Base-by-base conservation (phyloP, 495 filamentous ascomycete species). In the Bombardia bombarda region DNA sequence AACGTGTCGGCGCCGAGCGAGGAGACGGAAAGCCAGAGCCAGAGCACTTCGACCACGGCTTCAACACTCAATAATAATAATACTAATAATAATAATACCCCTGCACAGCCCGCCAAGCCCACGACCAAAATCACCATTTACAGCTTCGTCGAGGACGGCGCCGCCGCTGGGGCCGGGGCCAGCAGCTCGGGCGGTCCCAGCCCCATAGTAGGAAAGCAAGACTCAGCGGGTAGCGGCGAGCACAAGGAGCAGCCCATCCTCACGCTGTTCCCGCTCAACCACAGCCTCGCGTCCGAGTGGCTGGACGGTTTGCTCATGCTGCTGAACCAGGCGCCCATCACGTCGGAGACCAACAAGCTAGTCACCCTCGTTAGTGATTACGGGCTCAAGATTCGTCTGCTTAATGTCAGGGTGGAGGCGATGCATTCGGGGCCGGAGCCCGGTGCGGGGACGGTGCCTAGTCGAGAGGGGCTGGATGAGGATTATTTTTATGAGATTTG, bases 221-320 rank as follows among this genome's bases (percentile, higher is more conserved):
- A 33, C 32, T 6, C 33, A 37, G 39, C 42, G 47, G 63, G 43
- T 41, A 44, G 43, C 3, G 55, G 34, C 13, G 58, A 72, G 24
- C 47, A 62, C 9, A 66, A 64, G 41, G 74, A 78, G 41, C 61
- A 72, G 16, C 71, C 83, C 0, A 74, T 97, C 7, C 70, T 99
- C 35, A 84, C 78, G 7, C 73, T 99, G n/a, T 78, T 86, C 46
- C 89, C 93, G 4, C 69, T 80, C 34, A 83, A 81, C 22, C 86
- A 92, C 52, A 85, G 78, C 46, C 59, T 90, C 18, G 93, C 92
- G 9, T 90, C 90, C 2, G 93, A 99, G 62, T 99, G 92, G 92
- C 68, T 97, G 0, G 93, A 99, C 58, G 93, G 93, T 1, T 65
- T 99, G 38, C 77, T 96, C 19, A 94, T 99, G 89, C 67, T 99